Conservation (phyloP, 441 rosid genomes). For the Cnidoscolus chayamansa region DNA sequence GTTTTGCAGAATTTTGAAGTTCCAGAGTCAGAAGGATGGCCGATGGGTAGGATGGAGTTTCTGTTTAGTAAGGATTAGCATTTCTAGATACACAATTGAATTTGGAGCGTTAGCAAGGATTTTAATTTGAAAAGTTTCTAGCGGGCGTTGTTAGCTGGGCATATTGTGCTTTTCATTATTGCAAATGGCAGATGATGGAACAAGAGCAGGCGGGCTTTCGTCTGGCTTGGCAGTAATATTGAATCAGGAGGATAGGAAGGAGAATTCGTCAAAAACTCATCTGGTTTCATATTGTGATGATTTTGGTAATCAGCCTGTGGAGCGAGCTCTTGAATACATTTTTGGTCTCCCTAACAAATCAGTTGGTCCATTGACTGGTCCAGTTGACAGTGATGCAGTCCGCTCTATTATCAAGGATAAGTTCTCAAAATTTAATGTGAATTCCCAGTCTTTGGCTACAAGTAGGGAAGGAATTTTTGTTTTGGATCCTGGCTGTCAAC, state of each 20-base stretch:
- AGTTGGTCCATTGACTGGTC: constrained; percentile 43
- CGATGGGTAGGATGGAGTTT: constrained; percentile 2
- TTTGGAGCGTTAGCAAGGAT: background rate
- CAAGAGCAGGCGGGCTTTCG: constrained; percentile 59
- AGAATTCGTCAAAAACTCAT: constrained; percentile 47
- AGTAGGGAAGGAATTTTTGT: constrained; percentile 59
- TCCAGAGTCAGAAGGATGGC: constrained; percentile 17
- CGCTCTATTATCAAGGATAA: constrained; percentile 54
- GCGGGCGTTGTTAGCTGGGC: constrained; percentile 1
- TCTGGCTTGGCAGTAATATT: constrained; percentile 89
- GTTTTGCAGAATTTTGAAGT: constrained; percentile 6
- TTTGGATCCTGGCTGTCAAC: constrained; percentile 43
- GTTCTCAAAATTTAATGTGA: constrained; percentile 34
- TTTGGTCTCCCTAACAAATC: constrained; percentile 70
- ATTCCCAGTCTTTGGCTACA: constrained; percentile 28
- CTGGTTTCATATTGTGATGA: constrained; percentile 75
- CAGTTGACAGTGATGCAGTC: constrained; percentile 46
- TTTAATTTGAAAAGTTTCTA: background rate
- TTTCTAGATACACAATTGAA: background rate
- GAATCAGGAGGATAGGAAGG: constrained; percentile 57
- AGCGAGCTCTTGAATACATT: constrained; percentile 75
- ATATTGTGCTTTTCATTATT: constrained; percentile 12
- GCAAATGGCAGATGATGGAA: constrained; percentile 78
- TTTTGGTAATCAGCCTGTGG: constrained; percentile 68
- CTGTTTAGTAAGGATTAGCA: constrained; percentile 5